Evolutionary conservation across 202 grass and related monocot species (phyloP).

Genomic region (Cymbopogon flexuosus): DNA sequence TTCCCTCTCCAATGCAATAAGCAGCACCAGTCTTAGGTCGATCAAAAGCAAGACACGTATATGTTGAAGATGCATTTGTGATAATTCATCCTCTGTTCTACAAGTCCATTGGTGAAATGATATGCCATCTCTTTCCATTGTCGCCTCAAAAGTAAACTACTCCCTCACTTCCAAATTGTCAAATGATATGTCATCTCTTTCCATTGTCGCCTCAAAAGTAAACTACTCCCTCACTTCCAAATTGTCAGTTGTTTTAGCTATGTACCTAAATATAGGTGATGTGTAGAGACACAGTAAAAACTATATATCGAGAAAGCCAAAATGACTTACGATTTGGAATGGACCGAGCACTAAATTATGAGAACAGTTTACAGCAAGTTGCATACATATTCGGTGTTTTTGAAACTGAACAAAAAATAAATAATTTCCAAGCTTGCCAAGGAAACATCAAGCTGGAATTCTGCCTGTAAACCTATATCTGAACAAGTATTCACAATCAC

Average conservation of each 20-base stretch:
- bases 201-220: neutral
- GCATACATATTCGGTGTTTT: conserved; percentile 28
- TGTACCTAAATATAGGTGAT: neutral
- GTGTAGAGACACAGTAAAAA: neutral
- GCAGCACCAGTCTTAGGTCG: neutral
- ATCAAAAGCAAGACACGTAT: neutral
- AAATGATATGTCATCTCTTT: conserved; percentile 7
- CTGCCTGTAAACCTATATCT: conserved; percentile 43
- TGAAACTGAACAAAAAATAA: conserved; percentile 28
- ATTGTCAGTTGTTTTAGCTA: neutral
- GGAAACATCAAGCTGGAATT: conserved; percentile 40
- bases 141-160: conserved; percentile 22
- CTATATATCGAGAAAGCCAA: neutral
- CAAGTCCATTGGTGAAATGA: conserved; percentile 20
- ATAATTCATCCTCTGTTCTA: conserved; percentile 5
- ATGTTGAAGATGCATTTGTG: conserved; percentile 1
- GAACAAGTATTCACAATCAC: conserved; percentile 46
- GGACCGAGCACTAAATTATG: neutral
- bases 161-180: neutral
- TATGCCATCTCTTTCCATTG: conserved; percentile 22
- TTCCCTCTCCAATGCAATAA: neutral
- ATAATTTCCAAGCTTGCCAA: conserved; percentile 36
- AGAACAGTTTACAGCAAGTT: conserved; percentile 32
- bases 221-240: neutral
- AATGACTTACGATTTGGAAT: neutral